phyloP scores from a whole-genome alignment of 129 eudicot genomes.

The Sambucus nigra region DNA sequence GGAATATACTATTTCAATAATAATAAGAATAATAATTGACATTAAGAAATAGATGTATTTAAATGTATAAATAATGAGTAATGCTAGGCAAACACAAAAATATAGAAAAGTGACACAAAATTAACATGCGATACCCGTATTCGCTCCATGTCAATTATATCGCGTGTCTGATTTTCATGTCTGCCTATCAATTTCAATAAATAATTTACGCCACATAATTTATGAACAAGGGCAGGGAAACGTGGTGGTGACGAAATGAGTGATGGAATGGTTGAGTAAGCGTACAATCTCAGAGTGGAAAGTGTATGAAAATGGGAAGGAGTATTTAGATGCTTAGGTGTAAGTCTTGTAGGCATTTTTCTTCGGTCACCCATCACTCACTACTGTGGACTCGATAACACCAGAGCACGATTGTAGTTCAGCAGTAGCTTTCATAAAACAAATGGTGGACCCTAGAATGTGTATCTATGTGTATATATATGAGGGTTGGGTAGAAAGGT shows the following conservation, averaged over 20 bases:
- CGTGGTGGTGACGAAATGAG: constrained; percentile 57
- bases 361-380: constrained; percentile 42
- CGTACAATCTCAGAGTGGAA: constrained; percentile 33
- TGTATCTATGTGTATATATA: constrained; percentile 3
- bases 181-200: no score
- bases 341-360: constrained; percentile 15
- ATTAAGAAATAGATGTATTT: no score
- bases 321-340: constrained; percentile 8
- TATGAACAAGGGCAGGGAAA: constrained; percentile 28
- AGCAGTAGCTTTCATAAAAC: constrained; percentile 49
- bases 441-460: constrained; percentile 32
- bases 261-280: constrained; percentile 59
- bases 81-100: no score
- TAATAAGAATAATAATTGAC: no score
- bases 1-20: no score
- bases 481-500: constrained; percentile 6
- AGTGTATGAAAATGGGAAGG: constrained; percentile 27
- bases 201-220: no score
- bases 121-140: no score
- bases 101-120: no score
- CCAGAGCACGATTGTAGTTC: constrained; percentile 36
- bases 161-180: no score
- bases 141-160: no score
- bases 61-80: no score
- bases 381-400: constrained; percentile 14